phyloP scores from a whole-genome alignment of 2,329 filamentous ascomycete genomes.

The Colletotrichum sp. region DNA sequence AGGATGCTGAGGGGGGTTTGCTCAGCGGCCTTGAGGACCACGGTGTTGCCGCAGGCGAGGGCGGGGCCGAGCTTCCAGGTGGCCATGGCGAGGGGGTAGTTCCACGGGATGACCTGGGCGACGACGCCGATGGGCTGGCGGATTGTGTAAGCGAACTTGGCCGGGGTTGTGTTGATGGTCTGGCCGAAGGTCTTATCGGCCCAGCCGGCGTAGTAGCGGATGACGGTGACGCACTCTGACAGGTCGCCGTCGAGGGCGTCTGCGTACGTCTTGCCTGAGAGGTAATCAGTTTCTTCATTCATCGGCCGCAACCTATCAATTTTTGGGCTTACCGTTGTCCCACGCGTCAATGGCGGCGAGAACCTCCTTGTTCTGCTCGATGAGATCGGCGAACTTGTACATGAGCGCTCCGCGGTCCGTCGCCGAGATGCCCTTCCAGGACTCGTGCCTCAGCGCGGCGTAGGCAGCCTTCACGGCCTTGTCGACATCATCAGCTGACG shows the following conservation, averaged over 20 bases:
- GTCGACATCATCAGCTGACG: conserved; percentile 67
- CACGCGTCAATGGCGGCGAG: conserved; percentile 71
- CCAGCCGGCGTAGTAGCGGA: conserved; percentile 80
- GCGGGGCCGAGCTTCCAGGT: conserved; percentile 80
- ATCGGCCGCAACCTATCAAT: too few relatives aligned
- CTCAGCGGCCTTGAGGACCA: conserved; percentile 71
- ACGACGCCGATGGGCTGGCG: conserved; percentile 79
- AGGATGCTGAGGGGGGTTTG: conserved; percentile 71
- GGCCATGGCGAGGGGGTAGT: conserved; percentile 57
- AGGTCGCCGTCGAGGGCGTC: conserved; percentile 71
- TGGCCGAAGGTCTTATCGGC: conserved; percentile 81
- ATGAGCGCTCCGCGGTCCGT: conserved; percentile 73
- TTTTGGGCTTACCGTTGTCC: conserved; percentile 61
- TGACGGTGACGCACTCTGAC: conserved; percentile 45
- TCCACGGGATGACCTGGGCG: conserved; percentile 79
- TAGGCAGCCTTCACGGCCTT: conserved; percentile 69
- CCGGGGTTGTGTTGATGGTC: conserved; percentile 72
- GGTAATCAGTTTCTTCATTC: background rate
- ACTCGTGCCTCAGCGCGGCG: conserved; percentile 69
- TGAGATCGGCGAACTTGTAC: conserved; percentile 72
- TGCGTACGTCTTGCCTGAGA: conserved; percentile 62
- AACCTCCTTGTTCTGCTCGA: conserved; percentile 64
- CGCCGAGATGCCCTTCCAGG: conserved; percentile 71
- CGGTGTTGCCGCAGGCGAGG: conserved; percentile 66
- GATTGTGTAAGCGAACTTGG: conserved; percentile 78